Evolutionary conservation across 306 rosid species (phyloP).

Genomic region (Citrullus amarus): DNA sequence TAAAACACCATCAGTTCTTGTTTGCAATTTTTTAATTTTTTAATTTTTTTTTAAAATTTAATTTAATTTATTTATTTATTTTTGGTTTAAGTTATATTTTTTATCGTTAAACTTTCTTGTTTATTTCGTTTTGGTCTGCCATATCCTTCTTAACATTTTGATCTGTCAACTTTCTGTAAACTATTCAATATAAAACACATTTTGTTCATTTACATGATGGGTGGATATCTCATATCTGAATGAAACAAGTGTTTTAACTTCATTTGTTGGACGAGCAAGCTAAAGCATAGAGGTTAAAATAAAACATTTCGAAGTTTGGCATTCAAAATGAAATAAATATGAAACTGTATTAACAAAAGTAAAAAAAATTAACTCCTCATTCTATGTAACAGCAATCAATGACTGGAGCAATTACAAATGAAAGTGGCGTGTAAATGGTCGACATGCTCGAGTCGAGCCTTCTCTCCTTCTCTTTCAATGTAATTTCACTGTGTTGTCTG

Average conservation of each 20-base stretch:
- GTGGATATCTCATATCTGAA: not conserved
- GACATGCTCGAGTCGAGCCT: not conserved
- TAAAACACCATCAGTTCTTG: not conserved
- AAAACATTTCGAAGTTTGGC: too few species aligned
- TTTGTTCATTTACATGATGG: too few species aligned
- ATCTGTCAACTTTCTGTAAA: too few species aligned
- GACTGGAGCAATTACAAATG: not conserved
- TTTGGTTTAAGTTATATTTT: not conserved
- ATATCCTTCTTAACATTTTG: too few species aligned
- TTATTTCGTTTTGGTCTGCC: too few species aligned
- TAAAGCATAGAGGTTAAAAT: too few species aligned
- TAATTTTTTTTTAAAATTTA: not conserved
- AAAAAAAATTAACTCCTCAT: not conserved
- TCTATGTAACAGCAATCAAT: constrained; percentile 1
- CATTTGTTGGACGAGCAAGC: too few species aligned
- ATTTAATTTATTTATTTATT: not conserved
- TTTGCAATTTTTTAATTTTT: not conserved
- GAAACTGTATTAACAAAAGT: not conserved
- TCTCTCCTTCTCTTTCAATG: not conserved
- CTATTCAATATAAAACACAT: too few species aligned
- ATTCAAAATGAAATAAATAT: not conserved
- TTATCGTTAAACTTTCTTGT: too few species aligned
- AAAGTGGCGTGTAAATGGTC: not conserved
- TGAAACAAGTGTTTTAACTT: too few species aligned
- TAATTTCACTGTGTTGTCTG: not conserved